phyloP scores from a whole-genome alignment of 441 rosid species.

The Adansonia madagascariensis region DNA sequence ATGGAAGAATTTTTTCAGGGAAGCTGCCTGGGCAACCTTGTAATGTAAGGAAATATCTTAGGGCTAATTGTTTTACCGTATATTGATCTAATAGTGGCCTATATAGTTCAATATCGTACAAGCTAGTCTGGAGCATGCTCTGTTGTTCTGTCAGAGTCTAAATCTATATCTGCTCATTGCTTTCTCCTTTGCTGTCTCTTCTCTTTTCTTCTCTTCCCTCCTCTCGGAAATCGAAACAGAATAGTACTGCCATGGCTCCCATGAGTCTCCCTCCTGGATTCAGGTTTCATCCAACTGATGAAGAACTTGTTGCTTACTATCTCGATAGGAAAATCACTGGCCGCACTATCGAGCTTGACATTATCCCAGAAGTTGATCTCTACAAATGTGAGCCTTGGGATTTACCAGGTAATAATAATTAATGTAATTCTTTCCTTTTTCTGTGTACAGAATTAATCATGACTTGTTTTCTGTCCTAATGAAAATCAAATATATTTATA shows the following conservation, averaged over 20 bases:
- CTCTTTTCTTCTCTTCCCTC: slow-evolving; percentile 6
- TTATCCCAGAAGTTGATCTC: slow-evolving; percentile 73
- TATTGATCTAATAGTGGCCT: slow-evolving; percentile 36
- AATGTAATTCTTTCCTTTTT: no score
- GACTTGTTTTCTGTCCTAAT: no score
- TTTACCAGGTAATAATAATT: slow-evolving; percentile 56
- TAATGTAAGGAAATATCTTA: slow-evolving; percentile 16
- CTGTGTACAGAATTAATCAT: no score
- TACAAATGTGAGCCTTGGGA: slow-evolving; percentile 89
- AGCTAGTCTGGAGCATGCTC: slow-evolving; percentile 24
- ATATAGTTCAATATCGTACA: slow-evolving; percentile 45
- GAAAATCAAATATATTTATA: no score
- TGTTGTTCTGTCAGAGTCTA: neutral
- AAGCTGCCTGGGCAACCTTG: slow-evolving; percentile 24
- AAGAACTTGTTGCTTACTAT: slow-evolving; percentile 82
- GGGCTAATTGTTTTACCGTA: slow-evolving; percentile 19
- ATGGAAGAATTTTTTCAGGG: neutral
- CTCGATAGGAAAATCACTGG: slow-evolving; percentile 67
- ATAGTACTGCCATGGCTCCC: slow-evolving; percentile 44
- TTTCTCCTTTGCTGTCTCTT: neutral
- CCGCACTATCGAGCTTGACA: slow-evolving; percentile 66
- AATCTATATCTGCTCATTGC: neutral
- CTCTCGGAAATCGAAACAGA: neutral
- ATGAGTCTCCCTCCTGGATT: slow-evolving; percentile 81
- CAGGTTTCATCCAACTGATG: slow-evolving; percentile 85